phyloP scores from a whole-genome alignment of 108 stramenopile genomes.

The Cyclotella sp. region DNA sequence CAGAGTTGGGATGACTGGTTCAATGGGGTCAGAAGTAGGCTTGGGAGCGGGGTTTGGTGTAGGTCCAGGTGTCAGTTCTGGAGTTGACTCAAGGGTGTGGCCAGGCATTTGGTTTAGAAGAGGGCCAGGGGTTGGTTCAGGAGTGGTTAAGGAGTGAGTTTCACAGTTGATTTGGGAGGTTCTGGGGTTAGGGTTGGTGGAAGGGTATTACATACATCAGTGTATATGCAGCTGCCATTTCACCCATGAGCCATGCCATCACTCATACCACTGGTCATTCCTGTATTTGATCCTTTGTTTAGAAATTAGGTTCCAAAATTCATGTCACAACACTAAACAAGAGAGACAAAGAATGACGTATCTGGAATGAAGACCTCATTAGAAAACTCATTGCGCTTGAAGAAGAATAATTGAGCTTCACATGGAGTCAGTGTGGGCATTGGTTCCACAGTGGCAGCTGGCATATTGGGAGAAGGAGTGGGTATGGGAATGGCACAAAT shows the following conservation, averaged over 20 bases:
- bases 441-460: not conserved
- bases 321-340: too few relatives aligned
- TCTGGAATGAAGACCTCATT: slow-evolving; percentile 12
- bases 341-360: not conserved
- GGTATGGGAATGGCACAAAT: slow-evolving; percentile 4
- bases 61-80: not conserved
- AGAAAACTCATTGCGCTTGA: not conserved
- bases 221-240: too few relatives aligned
- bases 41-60: not conserved
- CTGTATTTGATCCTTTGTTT: too few relatives aligned
- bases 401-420: slow-evolving; percentile 17
- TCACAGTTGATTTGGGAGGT: too few relatives aligned
- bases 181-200: too few relatives aligned
- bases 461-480: not conserved
- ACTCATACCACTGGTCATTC: too few relatives aligned
- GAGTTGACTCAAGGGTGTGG: too few relatives aligned
- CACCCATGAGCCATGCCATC: too few relatives aligned
- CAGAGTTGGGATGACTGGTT: not conserved
- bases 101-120: too few relatives aligned
- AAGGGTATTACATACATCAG: too few relatives aligned
- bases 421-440: slow-evolving; percentile 16
- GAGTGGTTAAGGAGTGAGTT: not conserved
- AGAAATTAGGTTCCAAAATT: too few relatives aligned
- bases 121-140: too few relatives aligned
- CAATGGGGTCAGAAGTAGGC: not conserved